Percentiles rank a stretch among this genome's conserved stretches.
phyloP scores from a whole-genome alignment of 2,329 filamentous ascomycete species.

The Calonectria henricotiae region DNA sequence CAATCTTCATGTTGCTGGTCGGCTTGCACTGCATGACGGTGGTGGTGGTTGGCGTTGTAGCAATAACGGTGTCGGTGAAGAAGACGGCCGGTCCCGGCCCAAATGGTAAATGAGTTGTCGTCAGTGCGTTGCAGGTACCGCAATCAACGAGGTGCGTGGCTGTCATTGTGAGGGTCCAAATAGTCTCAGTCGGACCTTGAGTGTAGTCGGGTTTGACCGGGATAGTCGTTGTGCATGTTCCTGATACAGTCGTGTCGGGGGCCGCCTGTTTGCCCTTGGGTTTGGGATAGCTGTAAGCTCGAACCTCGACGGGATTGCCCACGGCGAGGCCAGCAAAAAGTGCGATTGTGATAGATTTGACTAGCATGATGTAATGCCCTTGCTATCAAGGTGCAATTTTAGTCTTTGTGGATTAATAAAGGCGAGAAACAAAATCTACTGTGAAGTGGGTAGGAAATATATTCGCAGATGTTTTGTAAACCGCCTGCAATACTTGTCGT shows the following conservation, averaged over 20 bases:
- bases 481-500: no score
- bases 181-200: background rate
- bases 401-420: no score
- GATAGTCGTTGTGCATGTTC: constrained; percentile 4
- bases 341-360: background rate
- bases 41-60: background rate
- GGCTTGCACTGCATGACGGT: constrained; percentile 12
- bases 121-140: background rate
- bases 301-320: background rate
- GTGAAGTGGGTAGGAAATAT: background rate
- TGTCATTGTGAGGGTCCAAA: background rate
- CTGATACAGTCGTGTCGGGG: background rate
- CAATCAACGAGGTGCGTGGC: constrained; percentile 8
- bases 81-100: background rate
- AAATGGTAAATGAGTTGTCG: background rate
- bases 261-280: constrained; percentile 7
- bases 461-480: no score
- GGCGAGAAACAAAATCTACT: background rate
- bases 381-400: background rate
- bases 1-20: constrained; percentile 5
- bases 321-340: constrained; percentile 1
- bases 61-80: constrained; percentile 1
- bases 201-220: background rate
- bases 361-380: background rate
- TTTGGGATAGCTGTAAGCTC: background rate